A percentile compares a stretch with the other conserved stretches of the same genome.
These are phyloP conservation scores for Niveomyces coronatus DNA, from an alignment of 2,329 filamentous ascomycete species.

Conservation along the genomic window DNA sequence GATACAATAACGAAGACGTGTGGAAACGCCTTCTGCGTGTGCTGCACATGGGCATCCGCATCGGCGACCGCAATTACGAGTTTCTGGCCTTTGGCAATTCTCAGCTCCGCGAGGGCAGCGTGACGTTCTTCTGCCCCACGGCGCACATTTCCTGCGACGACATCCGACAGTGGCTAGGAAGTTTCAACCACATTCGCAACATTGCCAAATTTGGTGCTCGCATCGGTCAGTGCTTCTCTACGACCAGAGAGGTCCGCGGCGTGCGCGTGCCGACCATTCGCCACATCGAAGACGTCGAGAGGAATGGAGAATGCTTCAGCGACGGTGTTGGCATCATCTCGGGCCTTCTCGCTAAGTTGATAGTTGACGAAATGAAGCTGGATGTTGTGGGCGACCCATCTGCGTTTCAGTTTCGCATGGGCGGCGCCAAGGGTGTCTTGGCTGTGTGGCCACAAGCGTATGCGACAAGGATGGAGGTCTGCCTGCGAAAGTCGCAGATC, in stretches of 20 bases:
- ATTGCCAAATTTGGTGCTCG: constrained; percentile 87
- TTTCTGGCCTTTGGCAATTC: constrained; percentile 95
- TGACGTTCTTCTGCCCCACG: constrained; percentile 80
- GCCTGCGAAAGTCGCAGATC: constrained; percentile 73
- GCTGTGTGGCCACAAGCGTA: constrained; percentile 53
- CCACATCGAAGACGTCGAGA: constrained; percentile 60
- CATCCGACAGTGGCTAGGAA: constrained; percentile 80
- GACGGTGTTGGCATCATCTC: constrained; percentile 96
- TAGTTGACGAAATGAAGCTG: constrained; percentile 59
- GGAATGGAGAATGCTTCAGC: constrained; percentile 64
- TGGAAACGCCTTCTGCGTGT: constrained; percentile 65
- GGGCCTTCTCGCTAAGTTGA: constrained; percentile 59
- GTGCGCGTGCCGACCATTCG: constrained; percentile 48
- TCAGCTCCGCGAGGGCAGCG: constrained; percentile 83
- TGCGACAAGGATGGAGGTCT: constrained; percentile 55
- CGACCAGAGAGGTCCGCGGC: constrained; percentile 64
- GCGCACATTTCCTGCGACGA: constrained; percentile 56
- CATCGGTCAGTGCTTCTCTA: constrained; percentile 91
- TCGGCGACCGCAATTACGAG: constrained; percentile 74
- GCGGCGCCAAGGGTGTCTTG: constrained; percentile 85
- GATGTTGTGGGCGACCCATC: constrained; percentile 54
- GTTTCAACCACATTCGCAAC: constrained; percentile 68
- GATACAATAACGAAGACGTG: constrained; percentile 53
- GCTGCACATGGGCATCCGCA: constrained; percentile 65
- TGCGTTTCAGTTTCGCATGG: constrained; percentile 83